phyloP scores from a whole-genome alignment of 2,329 filamentous ascomycete genomes.

The Colletotrichum sp. region DNA sequence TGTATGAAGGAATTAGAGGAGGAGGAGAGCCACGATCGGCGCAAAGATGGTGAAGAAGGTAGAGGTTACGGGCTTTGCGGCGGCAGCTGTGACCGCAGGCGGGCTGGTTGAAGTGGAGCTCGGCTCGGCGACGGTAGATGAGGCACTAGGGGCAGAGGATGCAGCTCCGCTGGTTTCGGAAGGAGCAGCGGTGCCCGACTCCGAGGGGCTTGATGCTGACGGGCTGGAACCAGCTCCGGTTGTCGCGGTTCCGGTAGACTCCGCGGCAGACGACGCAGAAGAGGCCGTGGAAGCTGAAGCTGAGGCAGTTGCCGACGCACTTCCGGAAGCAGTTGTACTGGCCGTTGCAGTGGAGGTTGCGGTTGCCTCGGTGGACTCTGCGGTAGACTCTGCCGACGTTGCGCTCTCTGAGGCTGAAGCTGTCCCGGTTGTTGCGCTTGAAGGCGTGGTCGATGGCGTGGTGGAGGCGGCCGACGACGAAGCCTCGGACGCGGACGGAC shows the following conservation, averaged over 20 bases:
- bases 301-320: background rate
- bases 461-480: background rate
- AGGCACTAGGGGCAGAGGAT: background rate
- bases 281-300: background rate
- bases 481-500: background rate
- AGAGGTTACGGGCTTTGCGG: background rate
- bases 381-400: background rate
- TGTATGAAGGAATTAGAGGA: background rate
- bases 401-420: background rate
- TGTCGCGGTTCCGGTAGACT: background rate
- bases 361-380: background rate
- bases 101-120: background rate
- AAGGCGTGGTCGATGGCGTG: background rate
- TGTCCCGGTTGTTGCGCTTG: background rate
- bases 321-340: background rate
- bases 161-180: background rate
- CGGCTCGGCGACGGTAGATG: background rate
- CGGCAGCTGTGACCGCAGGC: background rate
- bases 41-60: conserved; percentile 1
- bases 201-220: background rate
- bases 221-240: background rate
- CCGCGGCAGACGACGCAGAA: background rate
- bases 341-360: background rate
- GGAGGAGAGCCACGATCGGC: conserved; percentile 7
- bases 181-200: background rate